These are phyloP conservation scores for Flaveria trinervia DNA, from an alignment of 129 eudicot species.

Conservation along the genomic window DNA sequence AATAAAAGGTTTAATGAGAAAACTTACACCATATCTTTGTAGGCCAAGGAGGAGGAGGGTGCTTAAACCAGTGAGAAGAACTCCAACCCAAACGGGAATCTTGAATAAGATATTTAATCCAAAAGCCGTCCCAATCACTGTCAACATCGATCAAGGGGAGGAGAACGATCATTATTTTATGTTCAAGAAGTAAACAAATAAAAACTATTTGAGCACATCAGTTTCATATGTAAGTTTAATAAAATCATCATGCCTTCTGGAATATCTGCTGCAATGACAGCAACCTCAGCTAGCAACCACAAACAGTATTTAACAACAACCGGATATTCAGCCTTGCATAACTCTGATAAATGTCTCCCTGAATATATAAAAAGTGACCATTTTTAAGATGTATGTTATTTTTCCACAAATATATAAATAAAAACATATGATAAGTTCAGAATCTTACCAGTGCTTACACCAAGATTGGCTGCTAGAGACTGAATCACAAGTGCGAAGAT, in stretches of 20 bases:
- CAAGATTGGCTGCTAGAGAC: slow-evolving; percentile 71
- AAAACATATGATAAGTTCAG: background rate
- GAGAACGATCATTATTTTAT: background rate
- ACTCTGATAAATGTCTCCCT: slow-evolving; percentile 84
- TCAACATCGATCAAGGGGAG: background rate
- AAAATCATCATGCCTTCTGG: slow-evolving; percentile 70
- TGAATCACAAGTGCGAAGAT: slow-evolving; percentile 64
- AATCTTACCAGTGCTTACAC: slow-evolving; percentile 57
- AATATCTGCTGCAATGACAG: slow-evolving; percentile 92
- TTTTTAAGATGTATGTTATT: background rate
- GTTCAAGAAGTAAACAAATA: background rate
- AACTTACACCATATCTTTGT: slow-evolving; percentile 58
- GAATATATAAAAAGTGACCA: background rate
- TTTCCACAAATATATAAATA: background rate
- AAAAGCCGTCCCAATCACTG: slow-evolving; percentile 72
- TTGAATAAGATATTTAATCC: slow-evolving; percentile 55
- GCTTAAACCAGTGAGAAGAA: slow-evolving; percentile 59
- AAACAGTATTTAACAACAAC: slow-evolving; percentile 62
- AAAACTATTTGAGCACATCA: background rate
- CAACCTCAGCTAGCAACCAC: slow-evolving; percentile 84
- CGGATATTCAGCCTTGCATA: slow-evolving; percentile 93
- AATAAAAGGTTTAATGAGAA: background rate
- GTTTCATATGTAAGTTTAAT: slow-evolving; percentile 9
- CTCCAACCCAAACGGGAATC: slow-evolving; percentile 68
- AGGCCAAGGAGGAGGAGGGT: slow-evolving; percentile 63